phyloP scores from a whole-genome alignment of 208 protist genomes.

The Leishmania martiniquensis region DNA sequence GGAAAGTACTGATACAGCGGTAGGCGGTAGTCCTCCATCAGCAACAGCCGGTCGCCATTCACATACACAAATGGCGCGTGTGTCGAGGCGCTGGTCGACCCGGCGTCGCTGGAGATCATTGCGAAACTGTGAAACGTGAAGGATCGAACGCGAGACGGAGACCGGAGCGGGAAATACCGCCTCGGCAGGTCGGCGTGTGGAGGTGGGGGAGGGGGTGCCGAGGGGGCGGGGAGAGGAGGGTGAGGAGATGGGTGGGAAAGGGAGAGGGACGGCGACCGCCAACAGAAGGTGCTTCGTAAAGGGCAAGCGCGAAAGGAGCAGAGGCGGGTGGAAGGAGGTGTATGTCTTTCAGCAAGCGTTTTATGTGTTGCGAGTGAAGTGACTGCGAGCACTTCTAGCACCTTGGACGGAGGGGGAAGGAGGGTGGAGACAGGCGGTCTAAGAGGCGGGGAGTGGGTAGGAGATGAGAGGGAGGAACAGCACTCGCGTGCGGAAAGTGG shows the following conservation, averaged over 20 bases:
- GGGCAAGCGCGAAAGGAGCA: neutral
- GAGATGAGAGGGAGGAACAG: neutral
- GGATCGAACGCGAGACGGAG: neutral
- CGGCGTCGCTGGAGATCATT: constrained; percentile 26
- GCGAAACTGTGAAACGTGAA: neutral
- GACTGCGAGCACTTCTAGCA: neutral
- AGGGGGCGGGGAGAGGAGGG: neutral
- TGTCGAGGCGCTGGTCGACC: constrained; percentile 18
- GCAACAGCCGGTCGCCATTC: constrained; percentile 58
- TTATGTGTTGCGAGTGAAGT: neutral
- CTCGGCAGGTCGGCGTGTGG: neutral
- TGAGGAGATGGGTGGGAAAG: neutral
- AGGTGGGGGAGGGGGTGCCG: neutral
- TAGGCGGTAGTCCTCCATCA: constrained; percentile 80
- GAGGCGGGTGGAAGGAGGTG: neutral
- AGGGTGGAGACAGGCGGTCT: neutral
- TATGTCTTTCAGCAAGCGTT: neutral
- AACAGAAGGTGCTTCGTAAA: neutral
- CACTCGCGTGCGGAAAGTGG: neutral
- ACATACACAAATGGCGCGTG: constrained; percentile 63
- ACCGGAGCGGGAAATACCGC: neutral
- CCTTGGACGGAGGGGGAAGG: neutral
- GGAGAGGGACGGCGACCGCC: neutral
- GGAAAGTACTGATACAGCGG: constrained; percentile 64
- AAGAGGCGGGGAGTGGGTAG: neutral